phyloP scores from a whole-genome alignment of 2,329 filamentous ascomycete species.

The Cyphellophora europaea region DNA sequence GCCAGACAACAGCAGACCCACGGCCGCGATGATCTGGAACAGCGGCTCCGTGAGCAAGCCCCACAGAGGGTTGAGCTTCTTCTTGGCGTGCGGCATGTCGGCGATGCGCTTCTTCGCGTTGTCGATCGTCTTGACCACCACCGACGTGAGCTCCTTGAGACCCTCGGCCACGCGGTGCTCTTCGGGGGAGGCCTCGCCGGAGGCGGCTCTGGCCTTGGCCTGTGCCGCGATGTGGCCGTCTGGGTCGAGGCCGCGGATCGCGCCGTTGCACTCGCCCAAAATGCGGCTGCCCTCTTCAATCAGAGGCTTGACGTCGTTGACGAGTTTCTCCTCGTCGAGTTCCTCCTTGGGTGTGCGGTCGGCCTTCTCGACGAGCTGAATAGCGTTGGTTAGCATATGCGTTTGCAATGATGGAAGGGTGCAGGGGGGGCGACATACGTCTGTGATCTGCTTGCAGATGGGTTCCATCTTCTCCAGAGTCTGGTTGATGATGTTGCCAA shows the following conservation, averaged over 20 bases:
- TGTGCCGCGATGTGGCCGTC: slow-evolving; percentile 77
- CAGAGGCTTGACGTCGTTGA: slow-evolving; percentile 75
- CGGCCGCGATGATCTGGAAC: slow-evolving; percentile 85
- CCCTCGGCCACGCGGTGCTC: slow-evolving; percentile 77
- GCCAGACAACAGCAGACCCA: slow-evolving; percentile 71
- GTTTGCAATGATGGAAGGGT: slow-evolving; percentile 10
- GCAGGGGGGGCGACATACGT: slow-evolving; percentile 42
- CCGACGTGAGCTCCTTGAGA: slow-evolving; percentile 74
- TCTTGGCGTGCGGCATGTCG: slow-evolving; percentile 90
- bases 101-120: slow-evolving; percentile 79
- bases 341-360: slow-evolving; percentile 77
- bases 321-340: slow-evolving; percentile 80
- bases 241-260: slow-evolving; percentile 79
- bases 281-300: slow-evolving; percentile 80
- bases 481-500: slow-evolving; percentile 35
- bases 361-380: slow-evolving; percentile 64
- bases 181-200: slow-evolving; percentile 68
- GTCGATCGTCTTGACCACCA: slow-evolving; percentile 75
- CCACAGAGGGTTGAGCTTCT: slow-evolving; percentile 89
- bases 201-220: slow-evolving; percentile 70
- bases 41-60: slow-evolving; percentile 71
- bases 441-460: slow-evolving; percentile 76
- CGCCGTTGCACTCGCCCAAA: slow-evolving; percentile 75
- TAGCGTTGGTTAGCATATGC: slow-evolving; percentile 17
- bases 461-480: slow-evolving; percentile 77